A percentile compares a stretch with the other conserved stretches of the same genome.
Evolutionary conservation across 169 alveolate genomes (phyloP).

Genomic region (Plasmodium knowlesi): DNA sequence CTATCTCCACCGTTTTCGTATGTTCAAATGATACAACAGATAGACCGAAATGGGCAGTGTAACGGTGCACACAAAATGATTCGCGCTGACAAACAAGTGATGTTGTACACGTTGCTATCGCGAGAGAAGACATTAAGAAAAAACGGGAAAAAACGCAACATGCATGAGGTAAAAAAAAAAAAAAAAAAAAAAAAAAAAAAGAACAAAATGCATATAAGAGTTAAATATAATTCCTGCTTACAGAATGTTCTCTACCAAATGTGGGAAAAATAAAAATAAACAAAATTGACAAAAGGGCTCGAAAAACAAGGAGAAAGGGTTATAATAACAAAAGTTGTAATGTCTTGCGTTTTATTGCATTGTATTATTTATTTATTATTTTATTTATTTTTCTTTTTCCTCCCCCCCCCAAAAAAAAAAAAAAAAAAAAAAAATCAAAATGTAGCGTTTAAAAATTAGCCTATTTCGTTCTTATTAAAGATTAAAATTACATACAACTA

Average conservation of each 20-base stretch:
- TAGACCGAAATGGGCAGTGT: not conserved
- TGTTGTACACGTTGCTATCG: constrained; percentile 1
- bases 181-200: constrained; percentile 4
- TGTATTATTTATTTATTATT: constrained; percentile 19
- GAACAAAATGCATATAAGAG: not conserved
- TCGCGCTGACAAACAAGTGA: not conserved
- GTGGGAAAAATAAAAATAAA: constrained; percentile 27
- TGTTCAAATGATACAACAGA: constrained; percentile 22
- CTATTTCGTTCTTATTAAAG: constrained; percentile 35
- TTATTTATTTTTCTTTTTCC: constrained; percentile 31
- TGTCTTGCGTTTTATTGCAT: not conserved
- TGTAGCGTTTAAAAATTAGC: constrained; percentile 18
- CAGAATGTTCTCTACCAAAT: constrained; percentile 16
- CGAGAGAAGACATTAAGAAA: not conserved
- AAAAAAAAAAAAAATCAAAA: constrained; percentile 23
- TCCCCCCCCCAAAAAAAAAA: not conserved
- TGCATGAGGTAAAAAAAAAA: not conserved
- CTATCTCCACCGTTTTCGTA: constrained; percentile 14
- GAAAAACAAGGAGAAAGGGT: not conserved
- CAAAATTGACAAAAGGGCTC: constrained; percentile 8
- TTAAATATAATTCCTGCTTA: not conserved
- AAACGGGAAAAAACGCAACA: not conserved
- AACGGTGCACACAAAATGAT: constrained; percentile 10
- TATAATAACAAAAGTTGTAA: not conserved
- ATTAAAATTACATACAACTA: constrained; percentile 26